Conservation (phyloP, 1,139 yeast genomes). For the Yamadazyma diddensiae region DNA sequence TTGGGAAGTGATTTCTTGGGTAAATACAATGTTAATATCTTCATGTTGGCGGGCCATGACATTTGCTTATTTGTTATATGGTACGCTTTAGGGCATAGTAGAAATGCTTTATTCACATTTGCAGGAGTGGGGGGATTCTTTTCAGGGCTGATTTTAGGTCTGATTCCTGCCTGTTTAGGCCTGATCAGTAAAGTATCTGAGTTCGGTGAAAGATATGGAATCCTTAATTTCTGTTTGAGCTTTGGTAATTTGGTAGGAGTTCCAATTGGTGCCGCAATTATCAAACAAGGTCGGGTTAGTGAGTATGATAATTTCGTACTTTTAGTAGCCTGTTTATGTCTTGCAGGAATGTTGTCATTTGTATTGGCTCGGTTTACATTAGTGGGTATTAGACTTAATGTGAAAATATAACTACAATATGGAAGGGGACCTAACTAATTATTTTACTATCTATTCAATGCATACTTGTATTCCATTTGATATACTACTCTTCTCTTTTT, state of each 20-base stretch:
- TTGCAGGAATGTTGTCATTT: slow-evolving; percentile 21
- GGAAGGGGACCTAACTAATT: no score
- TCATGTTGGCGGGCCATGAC: slow-evolving; percentile 39
- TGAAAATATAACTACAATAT: no score
- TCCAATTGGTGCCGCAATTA: slow-evolving; percentile 51
- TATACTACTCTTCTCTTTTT: no score
- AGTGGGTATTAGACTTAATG: slow-evolving; percentile 22
- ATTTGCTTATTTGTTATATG: slow-evolving; percentile 43
- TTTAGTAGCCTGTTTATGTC: slow-evolving; percentile 20
- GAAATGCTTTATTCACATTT: slow-evolving; percentile 43
- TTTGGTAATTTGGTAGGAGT: slow-evolving; percentile 42
- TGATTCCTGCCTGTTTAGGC: slow-evolving; percentile 41
- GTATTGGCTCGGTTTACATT: slow-evolving; percentile 18
- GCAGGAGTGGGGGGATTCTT: slow-evolving; percentile 52
- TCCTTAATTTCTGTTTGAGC: slow-evolving; percentile 33
- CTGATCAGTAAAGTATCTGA: slow-evolving; percentile 25
- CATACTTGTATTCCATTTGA: no score
- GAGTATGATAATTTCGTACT: slow-evolving; percentile 25
- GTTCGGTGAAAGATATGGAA: slow-evolving; percentile 40
- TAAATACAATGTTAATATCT: slow-evolving; percentile 51
- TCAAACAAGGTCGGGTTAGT: slow-evolving; percentile 29
- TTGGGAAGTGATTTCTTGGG: slow-evolving; percentile 55
- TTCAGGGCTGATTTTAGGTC: slow-evolving; percentile 24
- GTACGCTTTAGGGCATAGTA: slow-evolving; percentile 52
- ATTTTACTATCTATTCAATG: no score